A percentile compares a stretch with the other conserved stretches of the same genome.
phyloP scores from a whole-genome alignment of 257 asterid genomes.

The Henckelia pumila region DNA sequence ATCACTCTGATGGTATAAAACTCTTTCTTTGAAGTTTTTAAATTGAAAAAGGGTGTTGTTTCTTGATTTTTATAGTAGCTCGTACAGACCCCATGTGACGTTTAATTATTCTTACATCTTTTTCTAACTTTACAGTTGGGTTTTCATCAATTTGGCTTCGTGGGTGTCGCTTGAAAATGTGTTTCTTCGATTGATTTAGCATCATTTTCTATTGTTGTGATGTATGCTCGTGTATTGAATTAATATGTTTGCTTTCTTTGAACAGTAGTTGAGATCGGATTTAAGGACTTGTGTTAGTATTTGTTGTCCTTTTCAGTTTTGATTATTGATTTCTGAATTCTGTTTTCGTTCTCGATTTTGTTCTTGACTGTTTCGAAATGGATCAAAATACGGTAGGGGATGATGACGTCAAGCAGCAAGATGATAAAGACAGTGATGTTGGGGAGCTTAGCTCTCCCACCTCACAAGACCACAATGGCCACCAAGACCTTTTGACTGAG shows the following conservation, averaged over 20 bases:
- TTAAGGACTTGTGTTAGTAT: background rate
- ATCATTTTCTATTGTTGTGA: background rate
- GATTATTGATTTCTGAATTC: background rate
- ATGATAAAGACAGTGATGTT: conserved; percentile 2
- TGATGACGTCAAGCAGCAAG: conserved; percentile 21
- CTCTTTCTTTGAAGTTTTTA: background rate
- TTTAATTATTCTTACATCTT: background rate
- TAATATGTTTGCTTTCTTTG: background rate
- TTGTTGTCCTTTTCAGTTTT: background rate
- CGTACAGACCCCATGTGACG: background rate
- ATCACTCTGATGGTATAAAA: background rate
- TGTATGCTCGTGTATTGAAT: background rate
- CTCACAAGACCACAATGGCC: background rate
- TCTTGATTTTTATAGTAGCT: too few species aligned
- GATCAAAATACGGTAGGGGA: conserved; percentile 28
- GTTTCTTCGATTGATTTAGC: background rate
- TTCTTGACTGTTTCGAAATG: background rate
- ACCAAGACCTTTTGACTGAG: background rate
- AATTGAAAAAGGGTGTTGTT: background rate
- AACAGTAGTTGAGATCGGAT: background rate
- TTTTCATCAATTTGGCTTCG: background rate
- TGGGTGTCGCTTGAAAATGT: background rate
- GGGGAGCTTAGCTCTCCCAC: background rate
- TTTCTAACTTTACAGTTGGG: background rate
- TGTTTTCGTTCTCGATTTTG: background rate